Evolutionary conservation across 192 early-diverging fungal species (phyloP).

Genomic region (Entophlyctis helioformis): DNA sequence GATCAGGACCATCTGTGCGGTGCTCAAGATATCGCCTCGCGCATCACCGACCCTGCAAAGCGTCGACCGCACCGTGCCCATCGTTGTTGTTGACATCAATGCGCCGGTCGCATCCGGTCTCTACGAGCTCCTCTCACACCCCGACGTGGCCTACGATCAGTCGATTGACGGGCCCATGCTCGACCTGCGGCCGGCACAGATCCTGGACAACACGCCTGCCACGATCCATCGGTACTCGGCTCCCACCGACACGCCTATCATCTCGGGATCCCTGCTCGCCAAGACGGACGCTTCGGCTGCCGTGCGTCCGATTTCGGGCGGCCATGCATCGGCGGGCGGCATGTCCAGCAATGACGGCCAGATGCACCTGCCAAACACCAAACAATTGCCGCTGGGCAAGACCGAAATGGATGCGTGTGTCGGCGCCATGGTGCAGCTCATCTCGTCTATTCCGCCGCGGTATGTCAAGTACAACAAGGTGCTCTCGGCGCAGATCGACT

Average conservation of each 20-base stretch:
- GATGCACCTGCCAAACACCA: neutral
- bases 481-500: slow-evolving; percentile 8
- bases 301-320: neutral
- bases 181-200: neutral
- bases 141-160: slow-evolving; percentile 5
- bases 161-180: neutral
- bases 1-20: slow-evolving; percentile 1
- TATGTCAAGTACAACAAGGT: slow-evolving; percentile 20
- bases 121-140: slow-evolving; percentile 3
- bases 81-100: neutral
- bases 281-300: neutral
- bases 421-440: slow-evolving; percentile 10
- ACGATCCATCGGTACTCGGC: too few relatives aligned
- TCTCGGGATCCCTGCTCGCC: too few relatives aligned
- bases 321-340: neutral
- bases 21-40: slow-evolving; percentile 9
- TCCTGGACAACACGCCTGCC: too few relatives aligned
- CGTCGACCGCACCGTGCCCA: neutral
- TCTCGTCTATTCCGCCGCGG: slow-evolving; percentile 13
- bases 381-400: neutral
- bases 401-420: slow-evolving; percentile 10
- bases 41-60: slow-evolving; percentile 4
- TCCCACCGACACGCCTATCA: neutral
- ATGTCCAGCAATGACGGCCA: neutral
- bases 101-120: slow-evolving; percentile 2